These are phyloP conservation scores for Daldinia vernicosa DNA, from an alignment of 495 filamentous ascomycete genomes.

Conservation along the genomic window DNA sequence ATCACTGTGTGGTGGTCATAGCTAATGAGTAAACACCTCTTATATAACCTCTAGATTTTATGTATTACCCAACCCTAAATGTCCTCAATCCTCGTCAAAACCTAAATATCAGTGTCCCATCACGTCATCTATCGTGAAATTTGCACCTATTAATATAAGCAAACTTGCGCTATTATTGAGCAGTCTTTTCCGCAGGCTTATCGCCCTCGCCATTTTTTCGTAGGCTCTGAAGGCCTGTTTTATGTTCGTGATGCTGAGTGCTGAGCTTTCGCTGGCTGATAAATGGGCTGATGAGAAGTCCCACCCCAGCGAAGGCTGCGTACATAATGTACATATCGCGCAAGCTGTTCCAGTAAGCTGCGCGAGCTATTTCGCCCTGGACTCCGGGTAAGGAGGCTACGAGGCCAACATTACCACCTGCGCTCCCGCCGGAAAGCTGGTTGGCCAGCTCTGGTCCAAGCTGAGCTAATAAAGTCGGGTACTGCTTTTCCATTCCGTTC, in stretches of 20 bases:
- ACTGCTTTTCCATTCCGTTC: constrained; percentile 63
- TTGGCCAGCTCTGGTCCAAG: constrained; percentile 56
- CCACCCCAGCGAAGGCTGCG: constrained; percentile 61
- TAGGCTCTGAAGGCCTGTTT: constrained; percentile 67
- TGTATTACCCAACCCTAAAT: neutral
- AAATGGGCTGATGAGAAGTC: constrained; percentile 63
- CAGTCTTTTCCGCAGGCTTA: constrained; percentile 20
- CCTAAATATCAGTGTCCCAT: neutral
- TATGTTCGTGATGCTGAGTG: constrained; percentile 66
- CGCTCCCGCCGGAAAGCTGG: constrained; percentile 59
- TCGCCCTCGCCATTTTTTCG: constrained; percentile 18
- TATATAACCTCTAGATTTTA: neutral
- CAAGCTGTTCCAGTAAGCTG: constrained; percentile 65
- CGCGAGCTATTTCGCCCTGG: constrained; percentile 59
- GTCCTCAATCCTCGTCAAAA: neutral
- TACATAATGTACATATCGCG: constrained; percentile 77
- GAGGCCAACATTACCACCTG: constrained; percentile 66
- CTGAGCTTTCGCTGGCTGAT: constrained; percentile 65
- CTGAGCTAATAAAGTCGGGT: constrained; percentile 47
- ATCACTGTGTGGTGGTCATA: neutral
- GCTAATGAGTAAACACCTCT: neutral
- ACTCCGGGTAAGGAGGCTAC: constrained; percentile 59
- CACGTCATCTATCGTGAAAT: neutral
- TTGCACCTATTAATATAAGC: neutral
- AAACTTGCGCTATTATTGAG: constrained; percentile 9